Conservation (phyloP, 768 basidiomycete species). For the Macrocybe gigantea region DNA sequence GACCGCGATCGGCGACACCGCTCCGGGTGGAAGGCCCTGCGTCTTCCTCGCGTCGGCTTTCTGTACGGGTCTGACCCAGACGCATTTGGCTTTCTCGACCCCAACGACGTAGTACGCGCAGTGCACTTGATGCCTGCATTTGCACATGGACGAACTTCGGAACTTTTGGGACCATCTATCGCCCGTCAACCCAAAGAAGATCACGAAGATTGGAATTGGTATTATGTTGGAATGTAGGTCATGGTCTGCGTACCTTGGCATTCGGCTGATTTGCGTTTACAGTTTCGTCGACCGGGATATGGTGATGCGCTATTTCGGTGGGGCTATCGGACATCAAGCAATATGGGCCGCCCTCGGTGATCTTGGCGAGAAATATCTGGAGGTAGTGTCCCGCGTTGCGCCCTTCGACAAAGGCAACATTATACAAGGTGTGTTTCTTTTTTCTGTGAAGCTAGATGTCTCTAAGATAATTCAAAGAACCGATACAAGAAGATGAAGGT, state of each 20-base stretch:
- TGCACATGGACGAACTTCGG: conserved; percentile 7
- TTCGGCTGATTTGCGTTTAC: background rate
- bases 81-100: conserved; percentile 37
- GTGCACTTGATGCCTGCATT: conserved; percentile 33
- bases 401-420: too few species aligned
- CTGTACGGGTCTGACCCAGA: conserved; percentile 12
- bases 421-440: too few species aligned
- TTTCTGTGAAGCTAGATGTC: background rate
- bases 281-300: conserved; percentile 23
- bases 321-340: conserved; percentile 14
- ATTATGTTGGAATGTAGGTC: conserved; percentile 27
- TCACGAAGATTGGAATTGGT: conserved; percentile 19
- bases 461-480: background rate
- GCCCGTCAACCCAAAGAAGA: conserved; percentile 9
- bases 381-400: background rate
- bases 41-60: conserved; percentile 22
- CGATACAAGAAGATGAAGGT: background rate
- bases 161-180: conserved; percentile 8
- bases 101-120: conserved; percentile 23
- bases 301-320: conserved; percentile 15
- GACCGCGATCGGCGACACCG: conserved; percentile 6
- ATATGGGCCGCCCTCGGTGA: background rate
- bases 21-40: conserved; percentile 12
- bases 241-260: background rate
- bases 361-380: background rate